These are phyloP conservation scores for Paramecium tetraurelia DNA, from an alignment of 73 alveolate genomes.

Conservation along the genomic window DNA sequence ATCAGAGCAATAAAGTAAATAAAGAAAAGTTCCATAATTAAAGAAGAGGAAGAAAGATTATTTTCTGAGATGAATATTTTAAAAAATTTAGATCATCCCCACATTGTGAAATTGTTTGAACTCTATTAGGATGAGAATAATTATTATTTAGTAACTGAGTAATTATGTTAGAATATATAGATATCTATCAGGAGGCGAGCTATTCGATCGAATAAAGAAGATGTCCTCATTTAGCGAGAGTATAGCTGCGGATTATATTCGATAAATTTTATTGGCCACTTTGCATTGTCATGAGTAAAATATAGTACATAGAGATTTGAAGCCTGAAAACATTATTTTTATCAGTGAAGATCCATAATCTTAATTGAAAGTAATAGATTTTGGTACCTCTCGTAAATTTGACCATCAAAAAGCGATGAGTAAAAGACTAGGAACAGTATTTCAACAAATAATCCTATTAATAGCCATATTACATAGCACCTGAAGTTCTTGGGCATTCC, in stretches of 20 bases:
- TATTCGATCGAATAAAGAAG: slow-evolving; percentile 69
- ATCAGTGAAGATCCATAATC: slow-evolving; percentile 68
- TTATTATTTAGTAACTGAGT: slow-evolving; percentile 83
- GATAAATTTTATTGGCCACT: slow-evolving; percentile 75
- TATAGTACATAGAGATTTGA: slow-evolving; percentile 90
- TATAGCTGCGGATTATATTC: slow-evolving; percentile 80
- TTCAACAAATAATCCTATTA: neutral
- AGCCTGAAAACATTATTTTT: slow-evolving; percentile 90
- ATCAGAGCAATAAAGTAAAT: slow-evolving; percentile 49
- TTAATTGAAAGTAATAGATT: slow-evolving; percentile 86
- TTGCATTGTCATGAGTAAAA: slow-evolving; percentile 81
- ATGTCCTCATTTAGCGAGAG: slow-evolving; percentile 73
- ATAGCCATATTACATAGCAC: slow-evolving; percentile 68
- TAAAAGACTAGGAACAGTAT: slow-evolving; percentile 63
- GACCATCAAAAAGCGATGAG: slow-evolving; percentile 54
- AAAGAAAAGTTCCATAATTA: neutral
- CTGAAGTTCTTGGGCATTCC: slow-evolving; percentile 65
- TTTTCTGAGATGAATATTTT: slow-evolving; percentile 30
- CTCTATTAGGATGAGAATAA: slow-evolving; percentile 77
- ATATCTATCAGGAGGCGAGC: slow-evolving; percentile 80
- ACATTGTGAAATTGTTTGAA: slow-evolving; percentile 70
- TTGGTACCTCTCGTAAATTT: slow-evolving; percentile 80
- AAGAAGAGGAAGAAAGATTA: slow-evolving; percentile 41
- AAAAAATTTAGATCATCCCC: slow-evolving; percentile 44
- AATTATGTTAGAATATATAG: neutral